Evolutionary conservation across 2,329 filamentous ascomycete genomes (phyloP).

Genomic region (Knoxdaviesia capensis): DNA sequence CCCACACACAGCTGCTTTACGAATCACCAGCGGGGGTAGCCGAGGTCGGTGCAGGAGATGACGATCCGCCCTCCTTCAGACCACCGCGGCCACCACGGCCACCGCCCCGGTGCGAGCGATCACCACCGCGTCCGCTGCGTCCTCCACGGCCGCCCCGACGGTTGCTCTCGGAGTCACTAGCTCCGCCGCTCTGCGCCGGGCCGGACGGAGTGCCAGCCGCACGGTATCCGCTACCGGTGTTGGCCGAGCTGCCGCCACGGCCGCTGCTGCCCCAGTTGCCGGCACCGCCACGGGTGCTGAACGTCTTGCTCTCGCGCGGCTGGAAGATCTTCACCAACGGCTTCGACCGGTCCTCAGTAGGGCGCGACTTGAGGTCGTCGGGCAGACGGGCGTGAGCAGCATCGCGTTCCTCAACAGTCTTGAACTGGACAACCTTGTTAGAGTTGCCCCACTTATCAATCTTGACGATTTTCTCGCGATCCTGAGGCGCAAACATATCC

Average conservation of each 20-base stretch:
- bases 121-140: slow-evolving; percentile 33
- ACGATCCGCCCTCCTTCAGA: slow-evolving; percentile 35
- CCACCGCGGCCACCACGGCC: slow-evolving; percentile 35
- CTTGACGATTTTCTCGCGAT: slow-evolving; percentile 60
- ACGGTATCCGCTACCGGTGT: slow-evolving; percentile 54
- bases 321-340: slow-evolving; percentile 72
- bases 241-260: slow-evolving; percentile 35
- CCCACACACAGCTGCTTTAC: neutral
- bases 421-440: slow-evolving; percentile 77
- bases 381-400: slow-evolving; percentile 56
- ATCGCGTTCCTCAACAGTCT: slow-evolving; percentile 59
- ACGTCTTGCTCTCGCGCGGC: slow-evolving; percentile 38
- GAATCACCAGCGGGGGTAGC: slow-evolving; percentile 24
- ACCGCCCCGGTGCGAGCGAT: slow-evolving; percentile 23
- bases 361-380: slow-evolving; percentile 54
- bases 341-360: slow-evolving; percentile 53
- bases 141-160: slow-evolving; percentile 34
- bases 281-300: slow-evolving; percentile 39
- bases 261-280: slow-evolving; percentile 47
- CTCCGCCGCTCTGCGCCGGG: slow-evolving; percentile 24
- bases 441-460: slow-evolving; percentile 60
- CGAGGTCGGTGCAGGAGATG: slow-evolving; percentile 31
- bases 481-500: slow-evolving; percentile 65
- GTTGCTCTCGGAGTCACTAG: slow-evolving; percentile 44
- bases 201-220: slow-evolving; percentile 35